Conservation (phyloP, 345 rosid genomes). For the Pistacia atlantica region DNA sequence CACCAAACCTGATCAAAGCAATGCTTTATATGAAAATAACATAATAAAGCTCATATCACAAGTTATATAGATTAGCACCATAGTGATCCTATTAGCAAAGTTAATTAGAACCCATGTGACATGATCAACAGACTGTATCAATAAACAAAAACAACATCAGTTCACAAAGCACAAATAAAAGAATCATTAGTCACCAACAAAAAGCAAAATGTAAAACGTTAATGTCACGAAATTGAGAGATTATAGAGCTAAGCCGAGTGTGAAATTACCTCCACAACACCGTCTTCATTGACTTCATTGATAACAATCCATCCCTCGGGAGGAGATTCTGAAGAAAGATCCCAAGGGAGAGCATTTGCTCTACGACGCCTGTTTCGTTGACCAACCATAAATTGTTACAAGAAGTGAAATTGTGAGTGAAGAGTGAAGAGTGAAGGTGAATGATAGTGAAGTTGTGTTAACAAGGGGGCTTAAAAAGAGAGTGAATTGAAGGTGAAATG, state of each 20-base stretch:
- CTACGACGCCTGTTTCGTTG: not conserved
- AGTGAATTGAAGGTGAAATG: not conserved
- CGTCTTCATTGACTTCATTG: not conserved
- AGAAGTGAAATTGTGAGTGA: not conserved
- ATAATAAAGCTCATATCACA: not conserved
- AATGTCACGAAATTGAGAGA: too few relatives aligned
- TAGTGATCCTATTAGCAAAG: not conserved
- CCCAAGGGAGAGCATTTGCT: too few relatives aligned
- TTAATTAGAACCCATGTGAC: not conserved
- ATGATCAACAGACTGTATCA: not conserved
- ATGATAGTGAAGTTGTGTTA: not conserved
- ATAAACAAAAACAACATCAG: not conserved
- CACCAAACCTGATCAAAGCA: not conserved
- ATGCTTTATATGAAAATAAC: too few relatives aligned
- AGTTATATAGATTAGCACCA: not conserved
- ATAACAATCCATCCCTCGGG: slow-evolving; percentile 6
- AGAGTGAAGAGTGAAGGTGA: too few relatives aligned
- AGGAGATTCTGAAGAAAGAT: not conserved
- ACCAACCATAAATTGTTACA: not conserved
- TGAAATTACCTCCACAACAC: not conserved
- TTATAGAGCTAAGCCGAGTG: not conserved
- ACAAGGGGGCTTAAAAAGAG: not conserved
- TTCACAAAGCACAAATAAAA: not conserved
- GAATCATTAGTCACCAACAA: not conserved
- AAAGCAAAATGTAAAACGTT: not conserved